Evolutionary conservation across 2,329 filamentous ascomycete species (phyloP), one percentile per base, ranked within the genome.

Genomic region (Tolypocladium cylindrosporum): DNA sequence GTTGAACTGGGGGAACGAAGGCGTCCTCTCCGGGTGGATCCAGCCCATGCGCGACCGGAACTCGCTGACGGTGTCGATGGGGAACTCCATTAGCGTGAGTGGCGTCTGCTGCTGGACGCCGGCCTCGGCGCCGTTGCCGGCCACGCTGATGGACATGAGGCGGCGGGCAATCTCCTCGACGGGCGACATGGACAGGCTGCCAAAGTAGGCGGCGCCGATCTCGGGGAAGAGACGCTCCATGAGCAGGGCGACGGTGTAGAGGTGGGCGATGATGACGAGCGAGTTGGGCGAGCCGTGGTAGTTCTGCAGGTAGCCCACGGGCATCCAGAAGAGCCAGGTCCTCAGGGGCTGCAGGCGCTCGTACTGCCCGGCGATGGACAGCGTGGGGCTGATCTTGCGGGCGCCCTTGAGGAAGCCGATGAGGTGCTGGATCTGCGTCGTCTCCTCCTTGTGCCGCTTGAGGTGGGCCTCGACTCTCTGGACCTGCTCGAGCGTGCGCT

Each of bases 271-370:
- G 61, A 95, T 86, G 56, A 96, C 80, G 63, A 97, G 79, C 1
- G 91, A 88, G 60, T 84, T 89, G 31, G 89, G 82, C 63, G 93
- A 91, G 41, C 84, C 84, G 55, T 87, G 85, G 53, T 87, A 88
- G 62, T 86, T 85, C 69, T 93, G 88, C 34, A 97, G 80, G 65
- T 92, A 88, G 63, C 86, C 85, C 40, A 96, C 86, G 1, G 94
- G 94, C 57, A 96, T 84, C 91, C 93, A 97, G 74, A 97, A 96
- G 19, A 97, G 83, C 91, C 93, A 97, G 65, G 90, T 89, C 57
- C 92, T 84, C 59, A 99, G 81, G 11, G 90, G 87, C 62, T 95
- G 92, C 13, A 97, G 83, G 62, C 92, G 89, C 67, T 91, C 88
- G 69, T 97, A 97, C 68, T 96, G 90, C 69, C 95, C 86, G 62